Conservation (phyloP, 2,329 filamentous ascomycete species). For the Aspergillus novoparasiticus region DNA sequence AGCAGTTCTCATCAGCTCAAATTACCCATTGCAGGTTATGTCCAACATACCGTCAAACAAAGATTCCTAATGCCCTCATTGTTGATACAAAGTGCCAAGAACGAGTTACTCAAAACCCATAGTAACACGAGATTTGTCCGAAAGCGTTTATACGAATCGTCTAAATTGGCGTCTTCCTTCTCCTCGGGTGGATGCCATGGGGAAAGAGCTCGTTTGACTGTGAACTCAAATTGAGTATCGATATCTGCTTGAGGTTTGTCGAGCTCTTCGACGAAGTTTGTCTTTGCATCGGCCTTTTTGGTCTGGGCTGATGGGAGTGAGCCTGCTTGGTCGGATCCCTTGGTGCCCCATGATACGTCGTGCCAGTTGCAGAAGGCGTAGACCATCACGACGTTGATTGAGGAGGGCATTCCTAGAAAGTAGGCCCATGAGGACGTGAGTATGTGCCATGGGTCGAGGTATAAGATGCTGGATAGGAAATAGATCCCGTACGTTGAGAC, state of each 20-base stretch:
- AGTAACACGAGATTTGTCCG: conserved; percentile 87
- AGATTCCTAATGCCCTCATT: conserved; percentile 82
- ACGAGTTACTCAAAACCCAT: conserved; percentile 97
- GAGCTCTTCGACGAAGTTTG: conserved; percentile 86
- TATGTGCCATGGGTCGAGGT: conserved; percentile 99
- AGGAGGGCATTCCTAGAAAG: conserved; percentile 71
- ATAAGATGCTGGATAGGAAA: conserved; percentile 94
- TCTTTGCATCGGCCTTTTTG: conserved; percentile 78
- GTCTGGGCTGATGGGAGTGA: conserved; percentile 89
- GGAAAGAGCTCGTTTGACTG: conserved; percentile 87
- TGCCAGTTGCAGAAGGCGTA: conserved; percentile 99
- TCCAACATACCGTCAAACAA: conserved; percentile 75
- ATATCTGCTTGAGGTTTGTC: conserved; percentile 98
- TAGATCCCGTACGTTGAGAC: conserved; percentile 95
- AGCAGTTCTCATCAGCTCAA: conserved; percentile 11
- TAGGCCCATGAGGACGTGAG: conserved; percentile 91
- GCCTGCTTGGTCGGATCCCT: conserved; percentile 94
- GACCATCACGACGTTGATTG: conserved; percentile 99
- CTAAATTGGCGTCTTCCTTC: conserved; percentile 71
- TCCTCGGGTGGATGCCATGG: conserved; percentile 77
- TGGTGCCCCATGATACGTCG: conserved; percentile 99
- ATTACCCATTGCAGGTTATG: background rate
- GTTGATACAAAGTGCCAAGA: conserved; percentile 72
- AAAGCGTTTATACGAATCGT: conserved; percentile 99
- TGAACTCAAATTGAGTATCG: conserved; percentile 93